These are phyloP conservation scores for Linum lewisii DNA, from an alignment of 345 rosid genomes.

Conservation along the genomic window DNA sequence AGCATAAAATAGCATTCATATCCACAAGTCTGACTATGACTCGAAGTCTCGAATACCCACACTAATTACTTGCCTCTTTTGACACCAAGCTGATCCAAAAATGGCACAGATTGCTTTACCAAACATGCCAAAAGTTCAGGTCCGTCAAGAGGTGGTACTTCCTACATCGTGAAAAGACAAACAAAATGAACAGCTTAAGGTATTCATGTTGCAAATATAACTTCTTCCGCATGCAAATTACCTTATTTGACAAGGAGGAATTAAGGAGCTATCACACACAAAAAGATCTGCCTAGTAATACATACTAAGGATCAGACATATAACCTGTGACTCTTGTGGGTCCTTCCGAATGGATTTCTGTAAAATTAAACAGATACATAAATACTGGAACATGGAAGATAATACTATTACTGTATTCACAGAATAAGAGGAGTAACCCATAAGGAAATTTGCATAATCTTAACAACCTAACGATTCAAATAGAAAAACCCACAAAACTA, in stretches of 20 bases:
- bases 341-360: constrained; percentile 82
- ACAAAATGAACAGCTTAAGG: neutral
- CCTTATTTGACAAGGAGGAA: neutral
- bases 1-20: neutral
- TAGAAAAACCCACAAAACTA: no score
- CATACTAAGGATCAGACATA: constrained; percentile 5
- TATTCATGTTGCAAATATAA: no score
- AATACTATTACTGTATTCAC: no score
- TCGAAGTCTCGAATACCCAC: neutral
- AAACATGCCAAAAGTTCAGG: constrained; percentile 82
- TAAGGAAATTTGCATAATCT: no score
- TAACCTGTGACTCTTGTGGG: constrained; percentile 75
- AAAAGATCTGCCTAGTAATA: no score
- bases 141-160: constrained; percentile 75
- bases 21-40: neutral
- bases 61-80: constrained; percentile 44
- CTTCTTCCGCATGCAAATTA: neutral
- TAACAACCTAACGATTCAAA: no score
- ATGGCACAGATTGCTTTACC: constrained; percentile 82
- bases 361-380: constrained; percentile 13
- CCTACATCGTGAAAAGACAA: constrained; percentile 27
- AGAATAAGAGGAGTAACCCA: no score
- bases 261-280: no score
- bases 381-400: neutral
- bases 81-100: constrained; percentile 87